These are phyloP conservation scores for Spirogloea muscicola DNA, from an alignment of 139 green algal species.

Conservation along the genomic window DNA sequence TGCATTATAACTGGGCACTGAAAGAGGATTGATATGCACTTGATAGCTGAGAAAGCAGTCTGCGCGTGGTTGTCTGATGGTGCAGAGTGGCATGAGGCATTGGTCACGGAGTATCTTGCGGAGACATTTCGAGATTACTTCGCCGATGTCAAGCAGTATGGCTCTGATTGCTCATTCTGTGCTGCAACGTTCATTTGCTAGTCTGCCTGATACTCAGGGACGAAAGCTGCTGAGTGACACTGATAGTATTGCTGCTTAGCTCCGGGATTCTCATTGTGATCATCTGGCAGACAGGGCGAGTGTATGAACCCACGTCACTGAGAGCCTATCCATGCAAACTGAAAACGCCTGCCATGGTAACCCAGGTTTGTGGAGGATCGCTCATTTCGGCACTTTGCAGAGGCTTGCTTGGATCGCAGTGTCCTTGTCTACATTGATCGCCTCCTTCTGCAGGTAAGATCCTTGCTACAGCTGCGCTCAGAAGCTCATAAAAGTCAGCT, in stretches of 20 bases:
- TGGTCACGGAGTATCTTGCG: constrained; percentile 58
- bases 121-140: constrained; percentile 77
- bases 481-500: background rate
- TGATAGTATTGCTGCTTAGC: background rate
- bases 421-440: constrained; percentile 55
- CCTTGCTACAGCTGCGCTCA: background rate
- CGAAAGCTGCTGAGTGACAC: background rate
- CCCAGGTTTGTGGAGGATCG: constrained; percentile 49
- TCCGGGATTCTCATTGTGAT: background rate
- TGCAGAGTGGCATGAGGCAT: constrained; percentile 68
- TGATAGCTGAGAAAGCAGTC: no score
- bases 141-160: constrained; percentile 54
- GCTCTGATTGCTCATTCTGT: no score
- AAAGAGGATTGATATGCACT: no score
- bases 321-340: background rate
- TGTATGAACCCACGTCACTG: background rate
- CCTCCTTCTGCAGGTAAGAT: constrained; percentile 48
- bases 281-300: background rate
- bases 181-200: constrained; percentile 15
- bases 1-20: no score
- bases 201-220: background rate
- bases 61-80: background rate
- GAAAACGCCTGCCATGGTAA: background rate
- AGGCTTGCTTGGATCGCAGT: constrained; percentile 52
- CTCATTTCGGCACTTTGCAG: constrained; percentile 51